Base-by-base conservation (phyloP, 768 basidiomycete genomes). In the Trichaptum fuscoviolaceum region DNA sequence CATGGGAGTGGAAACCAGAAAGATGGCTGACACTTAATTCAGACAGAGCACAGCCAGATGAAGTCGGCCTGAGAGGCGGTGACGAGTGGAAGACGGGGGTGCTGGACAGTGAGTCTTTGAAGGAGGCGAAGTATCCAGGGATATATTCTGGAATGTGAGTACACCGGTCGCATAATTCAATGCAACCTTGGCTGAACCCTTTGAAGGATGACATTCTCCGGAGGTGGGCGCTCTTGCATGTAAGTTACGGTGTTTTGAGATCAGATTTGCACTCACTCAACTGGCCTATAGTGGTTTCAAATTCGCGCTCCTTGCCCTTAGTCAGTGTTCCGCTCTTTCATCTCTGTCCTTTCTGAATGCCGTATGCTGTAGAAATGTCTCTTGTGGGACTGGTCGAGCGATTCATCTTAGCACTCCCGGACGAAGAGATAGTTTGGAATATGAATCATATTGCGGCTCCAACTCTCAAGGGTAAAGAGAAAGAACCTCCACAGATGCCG, bases 221-320 rank as follows among this genome's bases (percentile, higher is more conserved):
- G 59, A 25, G 59, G 59, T 61, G 59, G 59, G 8, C 59, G 59
- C 15, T 25, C 25, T 25, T 65, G 63, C 15, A 67, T 58, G 26
- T 62, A 35, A 52, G 42, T 52, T 3, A 52, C 42, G 42, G 3
- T 52, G 20, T 3, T 12, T 52, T 52, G 3, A 52, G 3, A 4
- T 3, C 42, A 52, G 5, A 20, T 4, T 12, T 52, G 30, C 8
- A 30, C 30, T 30, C 30, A 30, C 30, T 20, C 2, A 6, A 20
- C 20, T 61, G 2, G 24, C 20, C 63, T 67, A 34, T 58, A 78
- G 77, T 59, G 78, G 85, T 15, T 86, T 84, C 70, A 83, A 79
- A 70, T 86, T 85, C 68, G 84, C 86, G 5, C 77, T 82, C 71
- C 75, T 84, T 65, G 85, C 86, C 72, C 84, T 85, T 71, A 87